Evolutionary conservation across 2,329 filamentous ascomycete genomes (phyloP), one percentile per base, ranked within the genome.

Genomic region (Colletotrichum zoysiae): DNA sequence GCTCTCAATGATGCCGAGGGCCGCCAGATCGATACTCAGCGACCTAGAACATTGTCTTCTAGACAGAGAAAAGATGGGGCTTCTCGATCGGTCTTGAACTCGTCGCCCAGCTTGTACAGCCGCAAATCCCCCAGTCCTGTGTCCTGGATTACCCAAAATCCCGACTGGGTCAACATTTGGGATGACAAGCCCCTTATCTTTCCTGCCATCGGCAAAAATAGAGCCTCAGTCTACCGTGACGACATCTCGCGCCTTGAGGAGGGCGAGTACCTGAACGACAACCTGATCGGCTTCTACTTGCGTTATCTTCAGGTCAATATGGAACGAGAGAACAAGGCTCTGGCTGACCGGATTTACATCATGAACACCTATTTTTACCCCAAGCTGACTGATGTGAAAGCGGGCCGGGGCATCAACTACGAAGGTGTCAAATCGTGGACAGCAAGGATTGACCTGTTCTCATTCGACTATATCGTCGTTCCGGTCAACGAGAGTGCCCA

Each of bases 321-420:
- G 46, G 86, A 90, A 74, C 81, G 84, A 50, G 83, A 86, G 14
- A 84, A 86, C 2, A 86, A 89, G 0, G 84, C 89, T 57, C 76
- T 91, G 5, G 83, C 90, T 0, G 84, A 89, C 71, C 89, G 90
- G 63, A 90, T 97, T 4, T 94, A 97, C 79, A 93, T 97, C 76
- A 95, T 97, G 84, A 98, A 95, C 79, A 96, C 94, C 0, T 97
- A 94, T 81, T 98, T 98, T 81, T 98, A 93, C 78, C 90, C 92
- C 26, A 92, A 91, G 59, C 86, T 98, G 56, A 93, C 88, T 23
- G 91, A 89, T 42, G 82, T 81, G 9, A 86, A 85, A 69, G n/a
- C 53, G 23, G 85, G 89, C 46, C 84, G 84, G 60, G 82, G 81
- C 0, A 92, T 97, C 81, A 95, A 97, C 77, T 98, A 97, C 78